These are phyloP conservation scores for Sporothrix mexicana DNA, from an alignment of 2,329 filamentous ascomycete species.

Conservation along the genomic window DNA sequence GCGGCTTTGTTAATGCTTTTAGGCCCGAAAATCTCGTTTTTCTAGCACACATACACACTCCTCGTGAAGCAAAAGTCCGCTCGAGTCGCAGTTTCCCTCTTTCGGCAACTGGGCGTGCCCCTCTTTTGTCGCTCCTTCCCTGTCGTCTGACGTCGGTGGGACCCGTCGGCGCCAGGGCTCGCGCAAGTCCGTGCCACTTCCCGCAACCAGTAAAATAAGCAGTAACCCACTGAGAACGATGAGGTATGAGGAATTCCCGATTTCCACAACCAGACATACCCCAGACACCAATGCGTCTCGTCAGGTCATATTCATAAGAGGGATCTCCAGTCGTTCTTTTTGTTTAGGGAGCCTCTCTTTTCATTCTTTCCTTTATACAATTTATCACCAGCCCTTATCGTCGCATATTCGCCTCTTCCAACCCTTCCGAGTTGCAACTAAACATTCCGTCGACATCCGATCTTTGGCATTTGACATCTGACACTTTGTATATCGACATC, in stretches of 20 bases:
- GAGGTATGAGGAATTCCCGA: constrained; percentile 4
- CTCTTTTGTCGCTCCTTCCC: constrained; percentile 12
- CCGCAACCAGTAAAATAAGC: not conserved
- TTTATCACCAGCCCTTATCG: not conserved
- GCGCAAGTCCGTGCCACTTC: not conserved
- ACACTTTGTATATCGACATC: not conserved
- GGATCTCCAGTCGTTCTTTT: not conserved
- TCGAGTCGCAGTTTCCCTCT: not conserved
- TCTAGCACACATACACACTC: not conserved
- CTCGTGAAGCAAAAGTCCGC: not conserved
- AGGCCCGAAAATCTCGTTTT: not conserved
- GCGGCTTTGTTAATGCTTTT: not conserved
- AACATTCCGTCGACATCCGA: not conserved
- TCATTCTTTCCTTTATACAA: not conserved
- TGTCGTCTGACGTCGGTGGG: constrained; percentile 28
- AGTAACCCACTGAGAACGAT: not conserved
- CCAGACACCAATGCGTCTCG: not conserved
- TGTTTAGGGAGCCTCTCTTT: not conserved
- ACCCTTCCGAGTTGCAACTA: not conserved
- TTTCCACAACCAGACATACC: not conserved
- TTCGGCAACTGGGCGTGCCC: constrained; percentile 24
- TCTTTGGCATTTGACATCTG: not conserved
- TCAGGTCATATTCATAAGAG: not conserved
- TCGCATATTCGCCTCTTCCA: not conserved
- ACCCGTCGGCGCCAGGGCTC: constrained; percentile 13